phyloP scores from a whole-genome alignment of 352 stramenopile species.

The Thraustotheca clavata region DNA sequence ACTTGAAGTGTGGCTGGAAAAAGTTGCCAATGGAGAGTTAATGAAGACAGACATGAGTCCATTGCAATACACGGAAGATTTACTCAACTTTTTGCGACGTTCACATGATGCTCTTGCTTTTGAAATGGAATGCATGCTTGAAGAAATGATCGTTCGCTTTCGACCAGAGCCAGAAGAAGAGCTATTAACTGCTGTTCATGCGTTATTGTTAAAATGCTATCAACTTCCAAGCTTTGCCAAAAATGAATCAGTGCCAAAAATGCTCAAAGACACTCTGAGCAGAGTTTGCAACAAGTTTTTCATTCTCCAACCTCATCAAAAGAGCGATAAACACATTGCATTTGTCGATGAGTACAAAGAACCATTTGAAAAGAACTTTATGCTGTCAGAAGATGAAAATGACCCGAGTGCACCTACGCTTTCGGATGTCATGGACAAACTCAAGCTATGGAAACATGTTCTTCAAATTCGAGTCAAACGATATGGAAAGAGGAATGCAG shows the following conservation, averaged over 20 bases:
- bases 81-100: slow-evolving; percentile 93
- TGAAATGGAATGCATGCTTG: slow-evolving; percentile 97
- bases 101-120: slow-evolving; percentile 83
- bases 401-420: slow-evolving; percentile 33
- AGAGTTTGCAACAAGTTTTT: slow-evolving; percentile 92
- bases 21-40: slow-evolving; percentile 34
- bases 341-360: slow-evolving; percentile 86
- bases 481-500: slow-evolving; percentile 53
- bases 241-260: slow-evolving; percentile 74
- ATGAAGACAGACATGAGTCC: slow-evolving; percentile 66
- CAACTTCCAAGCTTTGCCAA: slow-evolving; percentile 74
- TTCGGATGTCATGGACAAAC: slow-evolving; percentile 79
- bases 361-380: slow-evolving; percentile 82
- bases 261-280: slow-evolving; percentile 84
- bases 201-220: slow-evolving; percentile 92
- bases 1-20: slow-evolving; percentile 61
- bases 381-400: slow-evolving; percentile 27
- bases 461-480: slow-evolving; percentile 77
- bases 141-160: slow-evolving; percentile 98
- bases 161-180: slow-evolving; percentile 96
- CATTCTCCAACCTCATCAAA: slow-evolving; percentile 57
- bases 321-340: slow-evolving; percentile 79
- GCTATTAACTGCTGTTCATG: slow-evolving; percentile 92
- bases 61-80: slow-evolving; percentile 85
- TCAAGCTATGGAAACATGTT: slow-evolving; percentile 88